Base-by-base conservation (phyloP, 148 eudicot species). In the Tetragonia tetragonoides region DNA sequence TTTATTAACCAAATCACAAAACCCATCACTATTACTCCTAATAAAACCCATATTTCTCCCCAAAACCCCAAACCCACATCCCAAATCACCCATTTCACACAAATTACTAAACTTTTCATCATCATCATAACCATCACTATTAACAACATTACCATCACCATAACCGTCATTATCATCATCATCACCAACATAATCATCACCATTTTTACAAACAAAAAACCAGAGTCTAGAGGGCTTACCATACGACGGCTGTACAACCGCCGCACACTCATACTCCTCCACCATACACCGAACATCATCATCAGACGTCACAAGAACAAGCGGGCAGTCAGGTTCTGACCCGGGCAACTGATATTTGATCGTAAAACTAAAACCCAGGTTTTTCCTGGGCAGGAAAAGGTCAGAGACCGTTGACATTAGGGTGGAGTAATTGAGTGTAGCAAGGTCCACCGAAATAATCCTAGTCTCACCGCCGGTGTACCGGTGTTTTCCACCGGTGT, bases 391-490 rank as follows among this genome's bases (percentile, higher is more conserved):
- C 21, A 46, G 61, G 11, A 77, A 71, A 34, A 62, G 66, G n/a
- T 77, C 41, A 3, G 73, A 54, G 57, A 77, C 68, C 3, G 46
- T 39, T 14, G 66, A 67, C 20, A 47, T 40, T 7, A 77, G 73
- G 11, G 15, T 56, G 0, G 73, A 67, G 79, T 67, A 77, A 40
- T 21, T 56, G 39, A 77, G 67, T 1, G 54, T 39, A 7, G 66
- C 28, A 4, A 80, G 82, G 62, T 85, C 83, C 38, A 80, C 82
- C 0, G 75, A 71, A 2, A 86, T 66, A 42, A 83, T 62, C 40
- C 81, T 74, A 16, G 84, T 80, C 60, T 80, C 85, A 39, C 88
- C 85, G 66, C 82, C 85, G 65, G 79, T 71, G 72, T 85, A 83
- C 47, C 84, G 81, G 71, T 28, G 34, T 28, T 28, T 28, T 28